A percentile compares a stretch with the other conserved stretches of the same genome.
These are phyloP conservation scores for Fusarium protoensiforme DNA, from an alignment of 2,329 filamentous ascomycete species.

Conservation along the genomic window DNA sequence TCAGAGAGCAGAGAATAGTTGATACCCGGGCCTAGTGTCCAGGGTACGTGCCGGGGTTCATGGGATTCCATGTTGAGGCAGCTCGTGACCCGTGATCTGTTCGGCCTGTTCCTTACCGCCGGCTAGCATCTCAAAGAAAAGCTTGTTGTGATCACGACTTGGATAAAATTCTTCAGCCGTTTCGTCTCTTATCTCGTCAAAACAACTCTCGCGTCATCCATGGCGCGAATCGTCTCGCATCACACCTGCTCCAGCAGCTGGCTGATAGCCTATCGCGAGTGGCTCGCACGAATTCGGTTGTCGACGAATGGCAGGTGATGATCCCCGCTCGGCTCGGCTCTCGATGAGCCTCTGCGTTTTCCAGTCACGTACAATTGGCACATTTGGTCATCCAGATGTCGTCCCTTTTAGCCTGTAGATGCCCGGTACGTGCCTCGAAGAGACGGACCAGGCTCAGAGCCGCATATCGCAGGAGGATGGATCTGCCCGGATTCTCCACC, in stretches of 20 bases:
- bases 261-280: neutral
- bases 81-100: neutral
- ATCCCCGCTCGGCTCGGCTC: slow-evolving; percentile 21
- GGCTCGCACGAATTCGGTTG: neutral
- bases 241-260: neutral
- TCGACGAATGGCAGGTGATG: slow-evolving; percentile 4
- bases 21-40: neutral
- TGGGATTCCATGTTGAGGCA: neutral
- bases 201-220: neutral
- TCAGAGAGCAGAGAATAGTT: slow-evolving; percentile 1
- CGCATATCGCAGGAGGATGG: slow-evolving; percentile 38
- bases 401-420: slow-evolving; percentile 18
- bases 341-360: neutral
- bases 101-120: neutral
- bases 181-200: neutral
- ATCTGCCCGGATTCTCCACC: slow-evolving; percentile 44
- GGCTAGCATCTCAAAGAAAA: neutral
- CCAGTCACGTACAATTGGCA: slow-evolving; percentile 7
- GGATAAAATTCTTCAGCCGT: neutral
- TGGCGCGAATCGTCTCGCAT: neutral
- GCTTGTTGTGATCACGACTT: neutral
- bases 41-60: neutral
- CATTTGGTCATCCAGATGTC: slow-evolving; percentile 9
- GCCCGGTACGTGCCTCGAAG: slow-evolving; percentile 21
- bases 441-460: slow-evolving; percentile 41